Evolutionary conservation across 805 yeast species (phyloP).

Genomic region (Saccharomycopsis schoenii): DNA sequence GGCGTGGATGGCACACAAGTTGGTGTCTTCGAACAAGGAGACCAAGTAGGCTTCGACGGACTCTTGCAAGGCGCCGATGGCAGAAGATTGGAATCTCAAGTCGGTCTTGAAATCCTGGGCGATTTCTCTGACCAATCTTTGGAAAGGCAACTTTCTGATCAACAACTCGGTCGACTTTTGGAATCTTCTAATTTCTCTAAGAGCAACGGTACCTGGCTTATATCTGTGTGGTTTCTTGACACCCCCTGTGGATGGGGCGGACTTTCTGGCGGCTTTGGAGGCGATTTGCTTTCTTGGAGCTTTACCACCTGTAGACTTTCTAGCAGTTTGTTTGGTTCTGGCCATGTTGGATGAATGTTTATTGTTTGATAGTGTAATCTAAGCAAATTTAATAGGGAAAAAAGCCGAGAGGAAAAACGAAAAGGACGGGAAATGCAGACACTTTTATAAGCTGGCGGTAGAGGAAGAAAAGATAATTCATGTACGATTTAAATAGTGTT

Average conservation of each 20-base stretch:
- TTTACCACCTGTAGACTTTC: slow-evolving; percentile 93
- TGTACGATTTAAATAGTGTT: background rate
- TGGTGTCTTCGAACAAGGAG: slow-evolving; percentile 93
- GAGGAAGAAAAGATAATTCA: too few relatives aligned
- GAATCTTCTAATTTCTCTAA: slow-evolving; percentile 95
- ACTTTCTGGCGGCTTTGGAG: slow-evolving; percentile 87
- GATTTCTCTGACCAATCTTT: slow-evolving; percentile 91
- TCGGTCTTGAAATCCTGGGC: slow-evolving; percentile 91
- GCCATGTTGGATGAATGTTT: slow-evolving; percentile 44
- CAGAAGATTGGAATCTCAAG: slow-evolving; percentile 94
- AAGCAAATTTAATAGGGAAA: too few relatives aligned
- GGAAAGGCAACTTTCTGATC: slow-evolving; percentile 95
- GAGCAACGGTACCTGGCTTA: slow-evolving; percentile 95
- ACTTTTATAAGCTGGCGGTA: background rate
- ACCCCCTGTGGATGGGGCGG: slow-evolving; percentile 89
- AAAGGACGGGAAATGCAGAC: slow-evolving; percentile 6
- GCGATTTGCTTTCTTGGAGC: slow-evolving; percentile 93
- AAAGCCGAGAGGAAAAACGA: background rate
- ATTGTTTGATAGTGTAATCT: too few relatives aligned
- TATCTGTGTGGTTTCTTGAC: slow-evolving; percentile 93
- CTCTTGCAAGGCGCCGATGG: slow-evolving; percentile 96
- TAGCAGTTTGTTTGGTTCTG: slow-evolving; percentile 89
- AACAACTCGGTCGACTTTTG: slow-evolving; percentile 92
- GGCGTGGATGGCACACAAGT: slow-evolving; percentile 97
- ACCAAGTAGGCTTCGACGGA: slow-evolving; percentile 98